These are phyloP conservation scores for Wallacemonas rigidus DNA, from an alignment of 208 protist species.

Conservation along the genomic window DNA sequence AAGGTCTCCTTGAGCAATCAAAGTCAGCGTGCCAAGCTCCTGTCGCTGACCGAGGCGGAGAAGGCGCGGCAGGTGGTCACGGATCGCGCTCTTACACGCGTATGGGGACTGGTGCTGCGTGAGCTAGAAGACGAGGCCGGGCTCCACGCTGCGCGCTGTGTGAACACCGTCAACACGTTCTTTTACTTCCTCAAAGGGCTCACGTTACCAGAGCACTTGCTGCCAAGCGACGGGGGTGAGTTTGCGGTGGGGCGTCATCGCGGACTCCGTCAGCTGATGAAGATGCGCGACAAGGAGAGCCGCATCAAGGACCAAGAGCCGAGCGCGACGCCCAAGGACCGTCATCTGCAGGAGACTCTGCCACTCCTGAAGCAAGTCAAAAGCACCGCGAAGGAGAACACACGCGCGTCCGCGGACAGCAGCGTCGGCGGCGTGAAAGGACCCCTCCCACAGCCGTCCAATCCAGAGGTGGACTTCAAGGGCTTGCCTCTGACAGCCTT, in stretches of 20 bases:
- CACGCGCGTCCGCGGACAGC: background rate
- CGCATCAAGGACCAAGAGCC: constrained; percentile 39
- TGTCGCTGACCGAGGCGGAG: constrained; percentile 52
- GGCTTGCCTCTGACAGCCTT: constrained; percentile 58
- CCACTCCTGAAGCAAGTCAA: constrained; percentile 30
- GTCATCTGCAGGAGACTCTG: constrained; percentile 62
- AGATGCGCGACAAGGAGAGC: constrained; percentile 53
- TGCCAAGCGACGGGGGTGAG: constrained; percentile 33
- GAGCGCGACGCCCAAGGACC: constrained; percentile 34
- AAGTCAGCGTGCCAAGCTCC: constrained; percentile 38
- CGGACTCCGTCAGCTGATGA: constrained; percentile 71
- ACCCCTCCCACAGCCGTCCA: constrained; percentile 30
- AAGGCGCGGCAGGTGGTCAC: constrained; percentile 36
- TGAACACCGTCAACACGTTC: constrained; percentile 62
- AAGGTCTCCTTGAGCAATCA: constrained; percentile 67
- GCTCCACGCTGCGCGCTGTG: constrained; percentile 60
- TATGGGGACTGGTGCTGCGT: constrained; percentile 60
- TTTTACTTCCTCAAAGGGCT: constrained; percentile 67
- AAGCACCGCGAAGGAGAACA: constrained; percentile 17
- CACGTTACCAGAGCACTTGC: constrained; percentile 65
- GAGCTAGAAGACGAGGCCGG: constrained; percentile 80
- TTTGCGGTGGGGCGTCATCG: constrained; percentile 64
- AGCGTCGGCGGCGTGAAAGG: constrained; percentile 15
- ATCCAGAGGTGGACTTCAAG: constrained; percentile 56
- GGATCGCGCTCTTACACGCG: constrained; percentile 37